Conservation (phyloP, 176 grass and related monocot genomes). For the Melocanna baccifera region DNA sequence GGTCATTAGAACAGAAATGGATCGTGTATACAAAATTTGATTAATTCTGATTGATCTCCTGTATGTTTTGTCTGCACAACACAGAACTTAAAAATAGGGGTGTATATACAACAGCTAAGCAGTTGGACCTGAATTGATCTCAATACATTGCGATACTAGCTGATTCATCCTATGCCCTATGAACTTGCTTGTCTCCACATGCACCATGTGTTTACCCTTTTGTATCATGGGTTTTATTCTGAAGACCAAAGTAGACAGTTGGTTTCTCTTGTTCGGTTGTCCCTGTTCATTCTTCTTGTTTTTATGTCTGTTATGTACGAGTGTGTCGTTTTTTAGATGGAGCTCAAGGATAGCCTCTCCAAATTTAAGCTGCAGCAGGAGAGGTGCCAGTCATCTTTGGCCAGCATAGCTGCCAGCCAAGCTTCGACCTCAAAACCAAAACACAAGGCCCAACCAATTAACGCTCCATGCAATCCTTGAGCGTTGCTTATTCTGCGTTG, state of each 20-base stretch:
- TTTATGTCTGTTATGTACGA: not conserved
- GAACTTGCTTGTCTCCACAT: not conserved
- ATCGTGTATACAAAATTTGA: not conserved
- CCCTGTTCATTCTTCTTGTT: not conserved
- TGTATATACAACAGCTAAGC: not conserved
- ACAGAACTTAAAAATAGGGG: not conserved
- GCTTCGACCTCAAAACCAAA: slow-evolving; percentile 45
- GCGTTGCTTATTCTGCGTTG: not conserved
- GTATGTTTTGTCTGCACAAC: not conserved
- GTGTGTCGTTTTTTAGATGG: slow-evolving; percentile 46
- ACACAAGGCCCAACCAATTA: slow-evolving; percentile 46
- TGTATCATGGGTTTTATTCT: not conserved
- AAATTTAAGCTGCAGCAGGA: slow-evolving; percentile 87
- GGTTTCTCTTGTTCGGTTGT: not conserved
- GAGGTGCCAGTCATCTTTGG: slow-evolving; percentile 75
- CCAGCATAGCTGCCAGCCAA: slow-evolving; percentile 51
- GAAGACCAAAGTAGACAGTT: not conserved
- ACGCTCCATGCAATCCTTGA: too few relatives aligned
- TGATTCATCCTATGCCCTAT: not conserved
- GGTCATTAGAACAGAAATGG: not conserved
- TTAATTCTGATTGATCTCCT: not conserved
- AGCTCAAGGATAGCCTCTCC: slow-evolving; percentile 77
- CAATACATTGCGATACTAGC: not conserved
- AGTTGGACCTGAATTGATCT: not conserved
- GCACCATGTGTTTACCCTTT: not conserved